Base-by-base conservation (phyloP, 1,284 basidiomycete genomes). In the Puccinia hordei region DNA sequence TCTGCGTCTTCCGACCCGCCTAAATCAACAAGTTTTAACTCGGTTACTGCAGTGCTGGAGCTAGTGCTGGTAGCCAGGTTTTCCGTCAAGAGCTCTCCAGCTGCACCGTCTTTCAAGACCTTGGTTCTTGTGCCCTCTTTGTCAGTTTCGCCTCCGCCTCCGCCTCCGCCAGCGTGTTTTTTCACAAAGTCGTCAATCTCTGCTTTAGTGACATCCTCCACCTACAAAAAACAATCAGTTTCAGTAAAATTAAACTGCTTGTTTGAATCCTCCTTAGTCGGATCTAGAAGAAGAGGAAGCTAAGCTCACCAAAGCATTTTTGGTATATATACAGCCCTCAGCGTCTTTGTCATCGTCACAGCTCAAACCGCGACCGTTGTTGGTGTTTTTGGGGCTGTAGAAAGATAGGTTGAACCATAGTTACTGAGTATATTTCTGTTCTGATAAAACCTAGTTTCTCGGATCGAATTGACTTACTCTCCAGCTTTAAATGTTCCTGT, bases 401-500 rank as follows among this genome's bases (percentile, higher is more conserved):
- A 59, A 59, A 35, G 61, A 41, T 22, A 24, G 38, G 38, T 41
- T 41, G n/a, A n/a, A 41, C 38, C 38, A 41, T 12, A 12, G 12
- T 27, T 13, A 35, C n/a, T 22, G n/a, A 46, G 19, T 53, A 22
- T 33, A n/a, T 13, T 61, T 44, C 13, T 57, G 0, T 12, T 30
- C 19, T 41, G n/a, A 19, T 46, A 27, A 12, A 41, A 41, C 12
- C 4, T 41, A 4, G n/a, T 41, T 41, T 41, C 38, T 41, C 38
- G n/a, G n/a, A n/a, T n/a, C 9, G 24, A 24, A n/a, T 33, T 44
- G 41, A 65, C 73, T 44, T 51, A 76, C 73, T 76, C 59, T 3
- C 73, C 73, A n/a, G 57, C 27, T 49, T 63, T 46, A 27, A 76
- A 79, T 35, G 76, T 79, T 8, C 76, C 65, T 44, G 53, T 51